Evolutionary conservation across 2,329 filamentous ascomycete species (phyloP), one percentile per base, ranked within the genome.

Genomic region (Penicillium sp.): DNA sequence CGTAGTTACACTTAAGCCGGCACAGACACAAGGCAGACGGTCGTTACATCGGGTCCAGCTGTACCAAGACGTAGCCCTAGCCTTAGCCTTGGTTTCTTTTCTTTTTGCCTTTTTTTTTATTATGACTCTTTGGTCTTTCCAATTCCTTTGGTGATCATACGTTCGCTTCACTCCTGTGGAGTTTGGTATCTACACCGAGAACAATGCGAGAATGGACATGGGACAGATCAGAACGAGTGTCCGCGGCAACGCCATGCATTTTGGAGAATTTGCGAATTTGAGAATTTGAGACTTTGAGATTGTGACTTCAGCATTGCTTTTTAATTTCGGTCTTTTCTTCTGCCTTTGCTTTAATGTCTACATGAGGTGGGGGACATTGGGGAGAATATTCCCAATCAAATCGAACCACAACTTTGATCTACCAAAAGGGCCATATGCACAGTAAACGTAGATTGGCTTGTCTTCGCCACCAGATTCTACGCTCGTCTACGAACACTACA

Each of bases 1-100:
- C 83, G 89, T 65, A 90, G 88, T 70, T 95, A 95, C 68, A 79
- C 77, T 39, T 79, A 71, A 62, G 12, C 20, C 17, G 25, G 25
- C 25, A 25, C 25, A 25, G 25, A 5, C 25, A 25, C 25, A 25
- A 25, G 25, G 25, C 25, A 25, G 25, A 25, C 25, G 25, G 25
- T 25, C 25, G 4, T 5, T 25, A 25, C 4, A 25, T 25, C 25
- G 25, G 25, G 25, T 25, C 25, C 25, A 25, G 25, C 25, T 25
- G 4, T 25, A 25, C 25, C 25, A 4, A 25, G 4, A 25, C 25
- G 25, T 25, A 25, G 25, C 25, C 25, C 25, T 43, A 43, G 41
- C n/a, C 15, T 4, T 20, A 10, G 17, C 2, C 8, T 41, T 47
- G 15, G 38, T 55, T 49, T 54, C 31, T 25, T 55, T 49, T 54